Percentiles rank a stretch among this genome's conserved stretches.
Evolutionary conservation across 2,329 filamentous ascomycete genomes (phyloP).

Genomic region (Penicillium sp.): DNA sequence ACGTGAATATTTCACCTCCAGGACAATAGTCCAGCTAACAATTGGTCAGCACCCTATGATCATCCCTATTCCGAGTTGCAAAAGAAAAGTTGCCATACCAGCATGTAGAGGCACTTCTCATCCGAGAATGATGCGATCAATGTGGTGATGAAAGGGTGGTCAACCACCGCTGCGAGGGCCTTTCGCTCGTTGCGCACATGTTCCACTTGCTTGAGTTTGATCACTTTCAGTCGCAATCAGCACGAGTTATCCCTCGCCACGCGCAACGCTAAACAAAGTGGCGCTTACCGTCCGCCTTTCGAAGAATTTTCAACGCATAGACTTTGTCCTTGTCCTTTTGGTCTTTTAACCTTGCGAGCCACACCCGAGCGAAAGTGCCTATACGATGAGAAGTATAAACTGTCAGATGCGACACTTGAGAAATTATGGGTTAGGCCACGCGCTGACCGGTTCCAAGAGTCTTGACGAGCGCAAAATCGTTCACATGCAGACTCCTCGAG

Average conservation of each 20-base stretch:
- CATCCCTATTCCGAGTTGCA: not conserved
- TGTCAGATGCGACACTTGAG: not conserved
- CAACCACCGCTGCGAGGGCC: constrained; percentile 59
- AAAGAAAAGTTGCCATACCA: constrained; percentile 35
- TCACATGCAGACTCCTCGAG: constrained; percentile 35
- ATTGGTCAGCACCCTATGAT: constrained; percentile 15
- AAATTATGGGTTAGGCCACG: constrained; percentile 2
- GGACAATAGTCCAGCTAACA: constrained; percentile 63
- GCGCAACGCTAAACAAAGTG: constrained; percentile 2
- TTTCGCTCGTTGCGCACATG: constrained; percentile 66
- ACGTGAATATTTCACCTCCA: constrained; percentile 65
- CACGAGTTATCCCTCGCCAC: constrained; percentile 6
- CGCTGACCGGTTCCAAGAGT: constrained; percentile 49
- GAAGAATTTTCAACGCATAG: constrained; percentile 50
- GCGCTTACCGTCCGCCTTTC: constrained; percentile 48
- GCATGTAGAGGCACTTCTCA: constrained; percentile 55
- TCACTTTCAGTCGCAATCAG: constrained; percentile 34
- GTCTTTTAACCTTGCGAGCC: constrained; percentile 45
- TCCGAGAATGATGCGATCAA: constrained; percentile 64
- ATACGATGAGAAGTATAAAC: constrained; percentile 9
- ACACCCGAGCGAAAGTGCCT: constrained; percentile 53
- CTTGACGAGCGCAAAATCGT: constrained; percentile 47
- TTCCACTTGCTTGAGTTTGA: constrained; percentile 65
- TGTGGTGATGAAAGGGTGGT: constrained; percentile 65
- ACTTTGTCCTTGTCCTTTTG: constrained; percentile 39